phyloP scores from a whole-genome alignment of 495 filamentous ascomycete species.

The Cladorrhinum samala region DNA sequence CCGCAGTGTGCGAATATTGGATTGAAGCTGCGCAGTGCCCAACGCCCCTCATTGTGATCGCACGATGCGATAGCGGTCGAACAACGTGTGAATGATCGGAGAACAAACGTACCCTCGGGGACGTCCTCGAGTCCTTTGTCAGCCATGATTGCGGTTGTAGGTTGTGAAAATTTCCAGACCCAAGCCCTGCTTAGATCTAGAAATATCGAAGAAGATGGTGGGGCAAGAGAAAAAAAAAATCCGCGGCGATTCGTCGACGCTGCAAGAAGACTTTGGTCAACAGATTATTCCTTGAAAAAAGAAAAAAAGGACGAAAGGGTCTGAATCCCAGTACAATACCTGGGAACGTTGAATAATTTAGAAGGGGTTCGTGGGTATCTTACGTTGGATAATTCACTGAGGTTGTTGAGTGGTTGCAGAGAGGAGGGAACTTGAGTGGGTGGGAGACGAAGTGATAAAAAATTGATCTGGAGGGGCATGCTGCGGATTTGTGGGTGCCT shows the following conservation, averaged over 20 bases:
- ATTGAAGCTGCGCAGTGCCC: background rate
- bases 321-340: constrained; percentile 30
- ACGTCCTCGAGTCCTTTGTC: constrained; percentile 97
- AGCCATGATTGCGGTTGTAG: constrained; percentile 84
- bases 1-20: background rate
- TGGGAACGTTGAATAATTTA: constrained; percentile 45
- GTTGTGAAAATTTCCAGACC: constrained; percentile 54
- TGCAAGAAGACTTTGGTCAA: constrained; percentile 33
- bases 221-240: constrained; percentile 41
- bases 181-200: constrained; percentile 61
- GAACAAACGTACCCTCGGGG: constrained; percentile 63
- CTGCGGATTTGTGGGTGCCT: constrained; percentile 19
- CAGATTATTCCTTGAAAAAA: constrained; percentile 32
- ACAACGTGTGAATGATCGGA: background rate
- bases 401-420: constrained; percentile 25
- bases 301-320: too few relatives aligned
- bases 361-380: constrained; percentile 17
- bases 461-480: constrained; percentile 23
- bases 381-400: constrained; percentile 27
- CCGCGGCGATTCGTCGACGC: constrained; percentile 31
- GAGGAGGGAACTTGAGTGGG: constrained; percentile 19
- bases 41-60: background rate
- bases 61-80: background rate
- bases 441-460: constrained; percentile 19
- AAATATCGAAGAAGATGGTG: constrained; percentile 38